phyloP scores from a whole-genome alignment of 2,329 filamentous ascomycete species.

The Plenodomus biglobosus region DNA sequence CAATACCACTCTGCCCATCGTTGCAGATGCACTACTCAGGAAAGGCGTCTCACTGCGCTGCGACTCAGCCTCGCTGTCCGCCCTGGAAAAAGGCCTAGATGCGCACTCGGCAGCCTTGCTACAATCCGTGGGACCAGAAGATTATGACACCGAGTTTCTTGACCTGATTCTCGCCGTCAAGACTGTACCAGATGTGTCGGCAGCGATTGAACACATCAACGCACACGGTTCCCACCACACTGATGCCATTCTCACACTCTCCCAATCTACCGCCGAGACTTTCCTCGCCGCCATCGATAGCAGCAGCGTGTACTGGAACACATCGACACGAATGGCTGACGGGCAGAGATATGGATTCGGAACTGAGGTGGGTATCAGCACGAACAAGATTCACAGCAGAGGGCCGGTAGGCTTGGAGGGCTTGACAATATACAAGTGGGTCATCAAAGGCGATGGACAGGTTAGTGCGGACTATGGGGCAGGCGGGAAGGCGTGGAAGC shows the following conservation, averaged over 20 bases:
- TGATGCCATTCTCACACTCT: constrained; percentile 52
- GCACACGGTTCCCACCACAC: constrained; percentile 77
- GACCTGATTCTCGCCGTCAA: constrained; percentile 82
- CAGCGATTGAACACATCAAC: constrained; percentile 88
- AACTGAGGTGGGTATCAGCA: constrained; percentile 97
- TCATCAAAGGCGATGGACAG: constrained; percentile 81
- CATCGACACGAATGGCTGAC: constrained; percentile 89
- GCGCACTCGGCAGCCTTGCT: constrained; percentile 52
- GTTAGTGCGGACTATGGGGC: constrained; percentile 71
- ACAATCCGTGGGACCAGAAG: constrained; percentile 65
- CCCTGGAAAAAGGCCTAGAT: constrained; percentile 56
- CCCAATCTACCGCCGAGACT: neutral
- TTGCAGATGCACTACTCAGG: constrained; percentile 71
- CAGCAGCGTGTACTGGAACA: constrained; percentile 95
- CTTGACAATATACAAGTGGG: constrained; percentile 96
- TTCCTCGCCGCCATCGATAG: constrained; percentile 73
- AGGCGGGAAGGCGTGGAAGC: constrained; percentile 59
- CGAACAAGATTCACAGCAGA: constrained; percentile 95
- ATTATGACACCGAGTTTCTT: constrained; percentile 89
- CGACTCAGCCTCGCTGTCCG: constrained; percentile 68
- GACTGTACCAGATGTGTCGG: constrained; percentile 64
- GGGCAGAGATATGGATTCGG: constrained; percentile 98
- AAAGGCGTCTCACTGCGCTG: constrained; percentile 83
- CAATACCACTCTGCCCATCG: constrained; percentile 64
- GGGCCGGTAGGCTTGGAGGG: constrained; percentile 94